phyloP scores from a whole-genome alignment of 179 eudicot species.

The Dionaea muscipula region DNA sequence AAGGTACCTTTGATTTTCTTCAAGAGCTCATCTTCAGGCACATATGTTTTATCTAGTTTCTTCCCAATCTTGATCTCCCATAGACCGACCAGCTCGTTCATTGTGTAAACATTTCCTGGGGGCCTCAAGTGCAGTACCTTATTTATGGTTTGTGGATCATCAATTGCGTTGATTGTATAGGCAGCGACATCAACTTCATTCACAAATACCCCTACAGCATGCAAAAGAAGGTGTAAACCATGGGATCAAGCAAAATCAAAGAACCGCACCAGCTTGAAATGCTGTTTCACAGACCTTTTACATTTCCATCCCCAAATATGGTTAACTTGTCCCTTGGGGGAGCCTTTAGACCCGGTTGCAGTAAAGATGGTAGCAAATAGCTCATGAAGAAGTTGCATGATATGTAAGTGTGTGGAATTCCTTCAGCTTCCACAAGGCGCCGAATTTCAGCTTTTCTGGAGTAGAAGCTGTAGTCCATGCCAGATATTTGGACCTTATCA shows the following conservation, averaged over 20 bases:
- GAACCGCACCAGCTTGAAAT: not conserved
- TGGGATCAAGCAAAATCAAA: too few relatives aligned
- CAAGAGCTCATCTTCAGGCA: conserved; percentile 57
- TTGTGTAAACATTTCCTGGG: conserved; percentile 50
- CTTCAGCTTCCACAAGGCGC: conserved; percentile 62
- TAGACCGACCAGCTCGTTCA: conserved; percentile 52
- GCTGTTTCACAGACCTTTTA: conserved; percentile 36
- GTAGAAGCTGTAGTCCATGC: conserved; percentile 48
- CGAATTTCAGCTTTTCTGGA: conserved; percentile 59
- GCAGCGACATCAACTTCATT: conserved; percentile 73
- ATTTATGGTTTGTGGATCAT: conserved; percentile 76
- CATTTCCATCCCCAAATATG: conserved; percentile 66
- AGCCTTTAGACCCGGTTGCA: conserved; percentile 57
- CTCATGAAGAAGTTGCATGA: conserved; percentile 70
- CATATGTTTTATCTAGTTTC: conserved; percentile 36
- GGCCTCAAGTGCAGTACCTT: conserved; percentile 70
- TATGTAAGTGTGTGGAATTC: conserved; percentile 64
- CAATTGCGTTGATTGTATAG: conserved; percentile 63
- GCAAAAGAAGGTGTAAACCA: not conserved
- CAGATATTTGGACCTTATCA: conserved; percentile 43
- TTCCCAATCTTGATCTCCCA: conserved; percentile 75
- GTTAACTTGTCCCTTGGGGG: conserved; percentile 72
- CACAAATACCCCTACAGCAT: conserved; percentile 54
- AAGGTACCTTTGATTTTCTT: conserved; percentile 49
- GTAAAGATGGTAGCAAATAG: conserved; percentile 69